Evolutionary conservation across 2,329 filamentous ascomycete species (phyloP).

Genomic region (Epichloe coenophiala): DNA sequence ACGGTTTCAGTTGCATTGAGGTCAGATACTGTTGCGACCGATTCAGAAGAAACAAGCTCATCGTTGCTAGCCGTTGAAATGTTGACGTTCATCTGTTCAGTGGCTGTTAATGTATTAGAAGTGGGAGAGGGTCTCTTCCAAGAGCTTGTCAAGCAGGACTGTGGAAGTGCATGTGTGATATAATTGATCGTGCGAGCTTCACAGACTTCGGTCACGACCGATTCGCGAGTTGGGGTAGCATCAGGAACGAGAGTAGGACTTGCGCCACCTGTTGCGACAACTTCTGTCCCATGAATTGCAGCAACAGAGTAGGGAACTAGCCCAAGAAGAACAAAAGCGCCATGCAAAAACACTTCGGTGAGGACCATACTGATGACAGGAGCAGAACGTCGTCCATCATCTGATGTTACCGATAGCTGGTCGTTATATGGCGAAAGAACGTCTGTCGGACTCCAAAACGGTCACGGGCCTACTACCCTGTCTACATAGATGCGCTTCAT

Average conservation of each 20-base stretch:
- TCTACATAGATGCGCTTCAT: too few relatives aligned
- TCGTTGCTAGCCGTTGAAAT: not conserved
- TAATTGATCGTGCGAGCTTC: constrained; percentile 61
- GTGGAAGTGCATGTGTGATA: constrained; percentile 64
- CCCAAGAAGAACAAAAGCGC: not conserved
- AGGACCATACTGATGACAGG: constrained; percentile 5
- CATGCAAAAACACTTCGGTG: not conserved
- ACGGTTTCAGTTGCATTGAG: constrained; percentile 3
- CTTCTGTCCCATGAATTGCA: not conserved
- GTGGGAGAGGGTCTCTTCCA: constrained; percentile 28
- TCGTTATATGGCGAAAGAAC: not conserved
- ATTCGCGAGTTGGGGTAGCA: not conserved
- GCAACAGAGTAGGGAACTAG: not conserved
- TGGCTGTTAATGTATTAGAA: not conserved
- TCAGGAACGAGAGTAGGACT: not conserved
- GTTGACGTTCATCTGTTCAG: not conserved
- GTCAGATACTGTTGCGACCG: not conserved
- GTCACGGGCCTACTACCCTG: too few relatives aligned
- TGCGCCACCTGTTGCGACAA: not conserved
- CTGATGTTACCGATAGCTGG: too few relatives aligned
- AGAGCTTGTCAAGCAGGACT: constrained; percentile 58
- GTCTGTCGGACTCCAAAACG: not conserved
- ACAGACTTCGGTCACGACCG: constrained; percentile 19
- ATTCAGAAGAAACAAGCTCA: not conserved
- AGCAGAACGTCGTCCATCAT: constrained; percentile 3